Evolutionary conservation across 176 grass and related monocot species (phyloP), one percentile per base, ranked within the genome.

Genomic region (Carex parvula): DNA sequence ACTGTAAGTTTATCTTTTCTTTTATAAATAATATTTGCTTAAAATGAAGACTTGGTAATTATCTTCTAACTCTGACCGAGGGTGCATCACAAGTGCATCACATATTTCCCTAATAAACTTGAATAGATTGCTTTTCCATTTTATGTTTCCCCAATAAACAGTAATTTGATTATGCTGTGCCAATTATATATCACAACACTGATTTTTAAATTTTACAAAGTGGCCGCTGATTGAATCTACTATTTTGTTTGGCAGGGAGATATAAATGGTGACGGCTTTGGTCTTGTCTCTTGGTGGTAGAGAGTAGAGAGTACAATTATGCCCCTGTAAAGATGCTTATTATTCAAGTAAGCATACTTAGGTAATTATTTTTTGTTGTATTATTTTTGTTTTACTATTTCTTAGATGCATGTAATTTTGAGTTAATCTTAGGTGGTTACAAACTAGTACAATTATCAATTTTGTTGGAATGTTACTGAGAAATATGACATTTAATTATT

Each of bases 241-340:
- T 64, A 8, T 20, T 79, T 5, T 73, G 22, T 60, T 88, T 90
- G 78, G 10, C 88, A 98, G 92, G 95, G 91, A 85, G 90, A 90
- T 79, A 90, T 95, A 29, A 81, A 88, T 86, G 95, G 92, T 57
- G 92, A 95, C 89, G 95, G 95, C 70, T 89, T 98, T 54, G 91
- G 95, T 70, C 91, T 93, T 84, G 64, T 92, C 88, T 89, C 87
- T 83, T 98, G 95, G 95, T 93, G 95, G 92, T 71, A 41, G 42
- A 72, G 35, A 10, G 13, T 65, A 72, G 35, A 10, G 13, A 10
- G 13, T 65, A 50, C 60, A 68, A 13, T 48, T 30, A 83, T 65
- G 46, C 46, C 59, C 11, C 3, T 83, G 61, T 68, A 83, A 67
- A 83, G n/a, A 46, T 67, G n/a, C 13, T 59, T 52, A 63, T 67